Conservation (phyloP, 371 early-diverging fungal genomes). For the Entomophthora muscae region DNA sequence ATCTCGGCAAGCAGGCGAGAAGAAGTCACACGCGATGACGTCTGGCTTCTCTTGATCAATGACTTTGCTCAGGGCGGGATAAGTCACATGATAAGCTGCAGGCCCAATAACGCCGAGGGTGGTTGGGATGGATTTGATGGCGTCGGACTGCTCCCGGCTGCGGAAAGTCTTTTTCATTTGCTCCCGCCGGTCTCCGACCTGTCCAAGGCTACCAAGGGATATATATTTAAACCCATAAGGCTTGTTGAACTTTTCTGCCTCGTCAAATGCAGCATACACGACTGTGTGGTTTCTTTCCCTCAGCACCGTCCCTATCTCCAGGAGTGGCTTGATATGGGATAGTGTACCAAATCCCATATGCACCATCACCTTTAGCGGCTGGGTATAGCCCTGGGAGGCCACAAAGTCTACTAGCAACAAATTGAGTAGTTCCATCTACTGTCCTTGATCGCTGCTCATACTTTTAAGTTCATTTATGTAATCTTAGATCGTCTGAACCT, state of each 20-base stretch:
- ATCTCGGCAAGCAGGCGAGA: too few species aligned
- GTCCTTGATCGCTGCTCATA: too few species aligned
- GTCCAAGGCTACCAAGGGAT: background rate
- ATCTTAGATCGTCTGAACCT: too few species aligned
- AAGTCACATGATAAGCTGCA: background rate
- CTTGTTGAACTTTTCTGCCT: background rate
- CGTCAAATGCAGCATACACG: background rate
- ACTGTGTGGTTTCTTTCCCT: background rate
- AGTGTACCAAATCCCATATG: background rate
- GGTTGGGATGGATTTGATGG: background rate
- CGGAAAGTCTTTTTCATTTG: background rate
- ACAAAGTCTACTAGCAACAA: too few species aligned
- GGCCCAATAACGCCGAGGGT: background rate
- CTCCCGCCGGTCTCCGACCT: background rate
- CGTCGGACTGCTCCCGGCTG: background rate
- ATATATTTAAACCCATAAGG: background rate
- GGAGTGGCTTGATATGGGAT: background rate
- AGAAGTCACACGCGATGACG: conserved; percentile 10
- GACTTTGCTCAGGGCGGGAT: too few species aligned
- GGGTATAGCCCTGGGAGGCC: too few species aligned
- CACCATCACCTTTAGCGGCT: background rate
- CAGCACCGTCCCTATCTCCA: too few species aligned
- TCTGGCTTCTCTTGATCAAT: background rate
- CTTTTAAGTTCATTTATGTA: too few species aligned
- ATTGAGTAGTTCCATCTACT: too few species aligned